Conservation (phyloP, 2,329 filamentous ascomycete species). For the Aureobasidium pullulans region DNA sequence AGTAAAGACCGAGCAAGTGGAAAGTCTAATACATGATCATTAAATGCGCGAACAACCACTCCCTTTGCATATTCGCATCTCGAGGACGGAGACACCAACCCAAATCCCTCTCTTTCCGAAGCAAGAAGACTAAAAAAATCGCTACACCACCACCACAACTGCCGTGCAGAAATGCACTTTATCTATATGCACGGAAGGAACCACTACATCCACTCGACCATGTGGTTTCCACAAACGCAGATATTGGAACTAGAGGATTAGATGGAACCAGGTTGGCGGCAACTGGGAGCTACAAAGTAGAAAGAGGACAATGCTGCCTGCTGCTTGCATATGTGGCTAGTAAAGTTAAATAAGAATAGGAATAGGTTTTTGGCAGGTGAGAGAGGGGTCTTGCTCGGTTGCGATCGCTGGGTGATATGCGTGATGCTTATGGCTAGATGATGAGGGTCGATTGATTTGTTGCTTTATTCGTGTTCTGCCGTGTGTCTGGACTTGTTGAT, state of each 20-base stretch:
- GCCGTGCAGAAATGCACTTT: background rate
- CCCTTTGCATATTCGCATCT: too few relatives aligned
- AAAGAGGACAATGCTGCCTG: background rate
- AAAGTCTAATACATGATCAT: too few relatives aligned
- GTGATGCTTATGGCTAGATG: too few relatives aligned
- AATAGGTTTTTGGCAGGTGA: background rate
- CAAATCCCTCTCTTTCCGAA: too few relatives aligned
- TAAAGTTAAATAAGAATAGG: background rate
- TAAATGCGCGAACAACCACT: too few relatives aligned
- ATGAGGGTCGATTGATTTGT: too few relatives aligned
- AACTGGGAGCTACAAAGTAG: background rate
- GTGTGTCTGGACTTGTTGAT: too few relatives aligned
- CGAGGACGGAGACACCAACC: background rate
- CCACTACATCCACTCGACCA: background rate
- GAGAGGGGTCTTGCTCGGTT: too few relatives aligned
- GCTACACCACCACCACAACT: background rate
- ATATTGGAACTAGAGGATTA: background rate
- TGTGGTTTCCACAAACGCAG: background rate
- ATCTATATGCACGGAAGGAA: background rate
- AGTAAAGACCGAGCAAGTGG: too few relatives aligned
- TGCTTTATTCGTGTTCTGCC: too few relatives aligned
- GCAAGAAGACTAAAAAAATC: background rate
- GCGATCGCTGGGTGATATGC: background rate
- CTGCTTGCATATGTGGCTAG: background rate
- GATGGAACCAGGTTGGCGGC: background rate